These are phyloP conservation scores for Mycena rosella DNA, from an alignment of 768 basidiomycete species.

Conservation along the genomic window DNA sequence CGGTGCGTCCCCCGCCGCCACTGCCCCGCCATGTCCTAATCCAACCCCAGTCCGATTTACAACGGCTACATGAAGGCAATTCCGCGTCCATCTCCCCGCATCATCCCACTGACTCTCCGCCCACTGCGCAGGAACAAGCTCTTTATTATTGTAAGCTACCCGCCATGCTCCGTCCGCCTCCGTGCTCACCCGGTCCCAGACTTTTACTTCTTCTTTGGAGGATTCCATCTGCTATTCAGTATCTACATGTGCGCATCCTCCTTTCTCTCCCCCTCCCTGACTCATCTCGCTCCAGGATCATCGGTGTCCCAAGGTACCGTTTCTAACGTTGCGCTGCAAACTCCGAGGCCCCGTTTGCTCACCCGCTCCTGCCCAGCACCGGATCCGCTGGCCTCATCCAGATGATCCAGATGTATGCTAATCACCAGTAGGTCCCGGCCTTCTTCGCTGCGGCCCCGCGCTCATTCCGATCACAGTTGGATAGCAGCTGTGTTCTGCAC, in stretches of 20 bases:
- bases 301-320: constrained; percentile 87
- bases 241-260: constrained; percentile 81
- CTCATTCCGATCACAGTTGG: constrained; percentile 52
- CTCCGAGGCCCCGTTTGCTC: constrained; percentile 49
- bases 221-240: constrained; percentile 94
- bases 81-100: constrained; percentile 28
- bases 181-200: constrained; percentile 65
- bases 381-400: constrained; percentile 97
- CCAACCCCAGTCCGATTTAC: constrained; percentile 85
- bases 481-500: constrained; percentile 86
- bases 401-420: constrained; percentile 84
- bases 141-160: constrained; percentile 86
- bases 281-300: constrained; percentile 72
- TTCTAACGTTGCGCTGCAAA: too few relatives aligned
- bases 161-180: constrained; percentile 42
- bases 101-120: constrained; percentile 41
- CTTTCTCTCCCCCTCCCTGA: constrained; percentile 45
- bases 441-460: constrained; percentile 50
- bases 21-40: constrained; percentile 29
- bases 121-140: constrained; percentile 80
- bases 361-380: constrained; percentile 64
- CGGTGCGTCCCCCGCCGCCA: constrained; percentile 64
- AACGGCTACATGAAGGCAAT: constrained; percentile 96
- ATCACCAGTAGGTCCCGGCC: constrained; percentile 82
- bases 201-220: constrained; percentile 96